A percentile compares a stretch with the other conserved stretches of the same genome.
These are phyloP conservation scores for Fusarium oxysporum DNA, from an alignment of 2,329 filamentous ascomycete genomes.

Conservation along the genomic window DNA sequence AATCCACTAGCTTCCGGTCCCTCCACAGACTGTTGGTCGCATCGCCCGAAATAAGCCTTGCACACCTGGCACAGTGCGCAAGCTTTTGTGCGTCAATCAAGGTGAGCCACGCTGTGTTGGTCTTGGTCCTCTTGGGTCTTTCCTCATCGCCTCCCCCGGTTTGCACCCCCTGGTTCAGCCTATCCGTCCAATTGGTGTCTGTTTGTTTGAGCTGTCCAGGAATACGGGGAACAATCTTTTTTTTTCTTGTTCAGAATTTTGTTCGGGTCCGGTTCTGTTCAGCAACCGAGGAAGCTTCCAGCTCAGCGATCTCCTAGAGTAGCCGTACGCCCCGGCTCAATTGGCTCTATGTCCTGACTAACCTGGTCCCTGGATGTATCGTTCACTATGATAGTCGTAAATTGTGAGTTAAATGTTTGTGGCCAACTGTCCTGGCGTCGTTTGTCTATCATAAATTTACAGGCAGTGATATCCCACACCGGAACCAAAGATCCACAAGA, in stretches of 20 bases:
- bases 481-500: conserved; percentile 37
- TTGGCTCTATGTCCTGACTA: background rate
- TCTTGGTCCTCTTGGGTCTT: conserved; percentile 39
- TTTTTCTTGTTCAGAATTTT: conserved; percentile 3
- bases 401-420: conserved; percentile 20
- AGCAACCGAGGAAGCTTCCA: conserved; percentile 18
- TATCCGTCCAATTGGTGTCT: conserved; percentile 39
- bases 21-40: conserved; percentile 18
- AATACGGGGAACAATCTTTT: conserved; percentile 24
- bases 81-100: conserved; percentile 8
- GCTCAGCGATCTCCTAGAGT: conserved; percentile 8
- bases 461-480: conserved; percentile 28
- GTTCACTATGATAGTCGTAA: conserved; percentile 21
- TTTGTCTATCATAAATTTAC: conserved; percentile 25
- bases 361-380: background rate
- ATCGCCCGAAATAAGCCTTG: conserved; percentile 32
- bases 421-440: conserved; percentile 23
- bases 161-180: conserved; percentile 31
- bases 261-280: conserved; percentile 8
- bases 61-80: conserved; percentile 28
- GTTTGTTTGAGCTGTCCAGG: conserved; percentile 11
- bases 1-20: conserved; percentile 24
- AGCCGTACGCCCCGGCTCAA: background rate
- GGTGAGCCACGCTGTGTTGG: conserved; percentile 34
- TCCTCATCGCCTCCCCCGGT: conserved; percentile 34